Evolutionary conservation across 1,139 yeast species (phyloP).

Genomic region (Arxiozyma heterogenica): DNA sequence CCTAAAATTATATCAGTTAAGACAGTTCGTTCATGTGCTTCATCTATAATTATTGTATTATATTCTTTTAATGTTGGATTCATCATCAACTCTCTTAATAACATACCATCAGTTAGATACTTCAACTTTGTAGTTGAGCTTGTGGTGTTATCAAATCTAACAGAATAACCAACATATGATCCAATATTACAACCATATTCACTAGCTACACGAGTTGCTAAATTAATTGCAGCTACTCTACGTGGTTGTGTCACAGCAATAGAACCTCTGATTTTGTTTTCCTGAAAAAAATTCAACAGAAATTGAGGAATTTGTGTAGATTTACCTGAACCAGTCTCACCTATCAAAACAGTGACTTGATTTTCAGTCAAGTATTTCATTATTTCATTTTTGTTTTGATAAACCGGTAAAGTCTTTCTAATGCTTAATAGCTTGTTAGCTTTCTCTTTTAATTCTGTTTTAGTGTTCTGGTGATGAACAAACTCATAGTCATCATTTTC

Average conservation of each 20-base stretch:
- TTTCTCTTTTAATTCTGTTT: conserved; percentile 30
- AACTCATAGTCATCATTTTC: conserved; percentile 16
- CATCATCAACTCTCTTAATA: conserved; percentile 79
- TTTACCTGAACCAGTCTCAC: conserved; percentile 98
- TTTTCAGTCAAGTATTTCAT: conserved; percentile 45
- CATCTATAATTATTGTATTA: conserved; percentile 78
- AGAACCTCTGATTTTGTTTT: conserved; percentile 33
- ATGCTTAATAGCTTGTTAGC: conserved; percentile 42
- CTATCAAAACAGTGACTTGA: conserved; percentile 73
- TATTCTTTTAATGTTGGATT: conserved; percentile 58
- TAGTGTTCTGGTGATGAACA: conserved; percentile 9
- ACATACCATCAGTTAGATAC: conserved; percentile 95
- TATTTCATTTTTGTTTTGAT: conserved; percentile 57
- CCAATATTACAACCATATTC: conserved; percentile 77
- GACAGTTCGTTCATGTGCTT: conserved; percentile 95
- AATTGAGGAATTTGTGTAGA: conserved; percentile 97
- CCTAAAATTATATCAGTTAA: conserved; percentile 87
- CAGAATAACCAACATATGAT: conserved; percentile 85
- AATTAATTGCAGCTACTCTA: conserved; percentile 91
- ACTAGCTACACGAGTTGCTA: conserved; percentile 87
- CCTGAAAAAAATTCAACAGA: conserved; percentile 37
- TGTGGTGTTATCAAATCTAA: conserved; percentile 63
- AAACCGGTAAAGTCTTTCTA: conserved; percentile 65
- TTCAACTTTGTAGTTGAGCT: conserved; percentile 55
- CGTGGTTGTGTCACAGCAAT: conserved; percentile 96